Evolutionary conservation across 495 filamentous ascomycete species (phyloP).

Genomic region (Hyaloscypha bicolor): DNA sequence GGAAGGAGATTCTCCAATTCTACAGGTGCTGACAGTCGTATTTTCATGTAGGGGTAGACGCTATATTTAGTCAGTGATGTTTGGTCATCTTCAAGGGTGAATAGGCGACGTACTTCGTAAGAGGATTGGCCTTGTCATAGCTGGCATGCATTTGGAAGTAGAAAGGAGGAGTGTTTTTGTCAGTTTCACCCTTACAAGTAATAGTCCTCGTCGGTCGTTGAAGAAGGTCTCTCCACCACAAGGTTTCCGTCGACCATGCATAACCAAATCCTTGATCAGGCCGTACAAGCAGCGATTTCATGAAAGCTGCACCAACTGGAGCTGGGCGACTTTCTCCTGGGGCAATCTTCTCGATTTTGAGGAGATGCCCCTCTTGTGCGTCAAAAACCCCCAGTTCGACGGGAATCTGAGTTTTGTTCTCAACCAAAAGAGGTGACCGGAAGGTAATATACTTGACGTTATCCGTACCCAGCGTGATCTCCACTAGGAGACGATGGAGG

Average conservation of each 20-base stretch:
- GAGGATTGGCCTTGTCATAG: conserved; percentile 77
- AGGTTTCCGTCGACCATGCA: conserved; percentile 82
- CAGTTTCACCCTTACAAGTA: conserved; percentile 81
- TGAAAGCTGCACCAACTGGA: conserved; percentile 87
- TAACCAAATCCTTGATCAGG: conserved; percentile 98
- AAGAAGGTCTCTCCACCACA: conserved; percentile 92
- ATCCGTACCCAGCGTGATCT: conserved; percentile 85
- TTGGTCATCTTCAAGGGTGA: conserved; percentile 59
- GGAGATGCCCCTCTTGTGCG: conserved; percentile 80
- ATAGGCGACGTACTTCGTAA: conserved; percentile 54
- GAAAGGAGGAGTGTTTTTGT: conserved; percentile 77
- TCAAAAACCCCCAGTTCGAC: conserved; percentile 94
- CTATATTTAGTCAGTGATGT: conserved; percentile 45
- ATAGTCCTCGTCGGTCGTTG: conserved; percentile 81
- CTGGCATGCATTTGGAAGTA: conserved; percentile 93
- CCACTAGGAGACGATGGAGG: conserved; percentile 86
- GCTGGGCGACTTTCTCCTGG: conserved; percentile 90
- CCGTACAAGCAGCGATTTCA: conserved; percentile 87
- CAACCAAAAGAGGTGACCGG: conserved; percentile 91
- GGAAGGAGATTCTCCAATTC: conserved; percentile 94
- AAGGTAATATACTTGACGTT: conserved; percentile 98
- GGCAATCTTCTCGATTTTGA: conserved; percentile 97
- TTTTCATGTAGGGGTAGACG: conserved; percentile 90
- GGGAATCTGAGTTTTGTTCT: conserved; percentile 96
- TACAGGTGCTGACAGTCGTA: conserved; percentile 87